phyloP scores from a whole-genome alignment of 2,329 filamentous ascomycete species.

The Aspergillus fumigatus region DNA sequence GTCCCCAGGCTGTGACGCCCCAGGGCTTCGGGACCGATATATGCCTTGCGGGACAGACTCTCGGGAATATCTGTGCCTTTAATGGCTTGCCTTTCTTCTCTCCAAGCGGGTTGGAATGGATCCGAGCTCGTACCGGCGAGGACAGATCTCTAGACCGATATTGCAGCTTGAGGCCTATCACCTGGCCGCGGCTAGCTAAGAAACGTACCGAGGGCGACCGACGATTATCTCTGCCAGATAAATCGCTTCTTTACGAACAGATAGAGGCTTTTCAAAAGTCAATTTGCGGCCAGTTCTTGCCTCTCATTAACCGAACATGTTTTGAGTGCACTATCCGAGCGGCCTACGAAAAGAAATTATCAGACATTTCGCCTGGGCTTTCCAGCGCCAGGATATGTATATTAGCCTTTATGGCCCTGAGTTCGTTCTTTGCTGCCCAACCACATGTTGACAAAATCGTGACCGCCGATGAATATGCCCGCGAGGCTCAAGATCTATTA shows the following conservation, averaged over 20 bases:
- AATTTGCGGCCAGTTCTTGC: not conserved
- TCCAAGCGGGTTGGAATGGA: conserved; percentile 4
- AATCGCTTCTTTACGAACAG: not conserved
- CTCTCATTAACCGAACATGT: not conserved
- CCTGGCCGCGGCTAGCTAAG: not conserved
- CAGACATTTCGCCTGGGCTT: not conserved
- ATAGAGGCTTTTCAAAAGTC: not conserved
- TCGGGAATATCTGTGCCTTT: conserved; percentile 8
- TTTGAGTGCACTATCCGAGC: conserved; percentile 9
- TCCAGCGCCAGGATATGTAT: conserved; percentile 7
- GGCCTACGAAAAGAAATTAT: conserved; percentile 2
- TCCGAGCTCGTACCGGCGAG: conserved; percentile 5
- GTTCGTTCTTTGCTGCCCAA: not conserved
- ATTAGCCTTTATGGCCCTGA: conserved; percentile 6
- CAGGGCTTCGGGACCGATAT: not conserved
- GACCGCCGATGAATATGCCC: not conserved
- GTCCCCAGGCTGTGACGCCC: not conserved
- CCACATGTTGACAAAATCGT: not conserved
- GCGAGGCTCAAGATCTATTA: not conserved
- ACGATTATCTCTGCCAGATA: not conserved
- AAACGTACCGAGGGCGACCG: not conserved
- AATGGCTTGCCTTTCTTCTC: conserved; percentile 10
- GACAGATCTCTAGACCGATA: conserved; percentile 4
- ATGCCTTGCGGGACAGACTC: not conserved
- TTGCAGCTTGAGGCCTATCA: not conserved